phyloP scores from a whole-genome alignment of 129 eudicot species.

The Cynara cardunculus region DNA sequence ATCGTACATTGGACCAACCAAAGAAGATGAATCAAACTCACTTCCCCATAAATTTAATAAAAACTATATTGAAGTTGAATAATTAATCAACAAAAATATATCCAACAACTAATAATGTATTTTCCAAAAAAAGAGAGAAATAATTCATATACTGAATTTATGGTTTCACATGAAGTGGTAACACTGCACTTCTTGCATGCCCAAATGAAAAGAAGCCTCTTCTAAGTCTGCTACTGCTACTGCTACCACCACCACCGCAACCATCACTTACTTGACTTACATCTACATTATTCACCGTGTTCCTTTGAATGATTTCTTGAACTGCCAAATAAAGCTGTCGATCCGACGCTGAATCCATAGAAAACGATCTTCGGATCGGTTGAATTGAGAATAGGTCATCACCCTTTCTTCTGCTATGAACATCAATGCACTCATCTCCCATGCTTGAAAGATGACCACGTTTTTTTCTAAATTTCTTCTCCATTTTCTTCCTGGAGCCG shows the following conservation, averaged over 20 bases:
- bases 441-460: conserved; percentile 46
- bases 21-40: conserved; percentile 26
- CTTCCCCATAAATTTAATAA: conserved; percentile 5
- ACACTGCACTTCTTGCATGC: conserved; percentile 60
- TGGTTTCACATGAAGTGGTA: conserved; percentile 47
- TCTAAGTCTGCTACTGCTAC: conserved; percentile 41
- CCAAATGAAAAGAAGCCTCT: conserved; percentile 81
- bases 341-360: conserved; percentile 81
- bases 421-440: conserved; percentile 84
- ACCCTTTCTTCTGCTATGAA: conserved; percentile 42
- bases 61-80: not conserved
- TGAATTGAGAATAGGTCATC: conserved; percentile 52
- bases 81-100: conserved; percentile 13
- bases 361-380: conserved; percentile 75
- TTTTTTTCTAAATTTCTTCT: conserved; percentile 21
- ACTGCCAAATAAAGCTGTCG: conserved; percentile 65
- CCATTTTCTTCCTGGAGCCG: conserved; percentile 18
- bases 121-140: not conserved
- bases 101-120: conserved; percentile 6
- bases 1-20: conserved; percentile 25
- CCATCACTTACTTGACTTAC: conserved; percentile 21
- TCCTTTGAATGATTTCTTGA: conserved; percentile 45
- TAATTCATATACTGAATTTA: conserved; percentile 1
- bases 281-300: conserved; percentile 11
- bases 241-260: too few species aligned